phyloP scores from a whole-genome alignment of 192 early-diverging fungal genomes.

The Podila epicladia region DNA sequence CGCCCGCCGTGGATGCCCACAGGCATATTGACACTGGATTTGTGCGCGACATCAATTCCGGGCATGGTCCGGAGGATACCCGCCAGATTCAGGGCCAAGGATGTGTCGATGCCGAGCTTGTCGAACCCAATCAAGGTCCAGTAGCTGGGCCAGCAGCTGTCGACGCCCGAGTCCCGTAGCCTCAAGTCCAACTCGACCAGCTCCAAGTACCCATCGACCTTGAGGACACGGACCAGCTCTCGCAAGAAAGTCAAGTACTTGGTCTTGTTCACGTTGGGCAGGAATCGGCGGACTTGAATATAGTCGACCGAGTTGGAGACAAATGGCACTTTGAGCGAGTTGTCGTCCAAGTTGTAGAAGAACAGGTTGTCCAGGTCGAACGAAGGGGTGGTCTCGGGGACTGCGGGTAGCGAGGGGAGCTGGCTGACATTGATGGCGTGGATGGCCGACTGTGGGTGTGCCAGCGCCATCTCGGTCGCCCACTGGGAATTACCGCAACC shows the following conservation, averaged over 20 bases:
- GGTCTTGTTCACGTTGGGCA: conserved; percentile 50
- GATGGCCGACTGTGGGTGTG: conserved; percentile 45
- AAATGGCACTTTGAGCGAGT: conserved; percentile 37
- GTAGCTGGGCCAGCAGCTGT: conserved; percentile 51
- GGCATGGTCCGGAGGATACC: conserved; percentile 49
- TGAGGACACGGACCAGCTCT: conserved; percentile 38
- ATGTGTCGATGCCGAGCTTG: conserved; percentile 45
- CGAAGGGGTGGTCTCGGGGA: conserved; percentile 33
- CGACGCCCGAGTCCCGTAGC: conserved; percentile 31
- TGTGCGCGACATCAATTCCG: conserved; percentile 30
- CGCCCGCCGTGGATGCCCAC: conserved; percentile 47
- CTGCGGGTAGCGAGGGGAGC: conserved; percentile 25
- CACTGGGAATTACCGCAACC: conserved; percentile 47
- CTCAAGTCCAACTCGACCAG: conserved; percentile 44
- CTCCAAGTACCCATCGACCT: conserved; percentile 43
- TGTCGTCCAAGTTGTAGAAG: conserved; percentile 51
- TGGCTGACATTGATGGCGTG: conserved; percentile 52
- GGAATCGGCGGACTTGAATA: conserved; percentile 44
- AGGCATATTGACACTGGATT: conserved; percentile 42
- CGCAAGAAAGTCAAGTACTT: conserved; percentile 41
- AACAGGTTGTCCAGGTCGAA: conserved; percentile 51
- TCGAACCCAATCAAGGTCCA: conserved; percentile 50
- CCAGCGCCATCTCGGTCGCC: conserved; percentile 48
- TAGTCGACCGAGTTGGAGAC: conserved; percentile 50
- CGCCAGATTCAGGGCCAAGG: conserved; percentile 40